These are phyloP conservation scores for Brassica nigra DNA, from an alignment of 345 rosid species.

Conservation along the genomic window DNA sequence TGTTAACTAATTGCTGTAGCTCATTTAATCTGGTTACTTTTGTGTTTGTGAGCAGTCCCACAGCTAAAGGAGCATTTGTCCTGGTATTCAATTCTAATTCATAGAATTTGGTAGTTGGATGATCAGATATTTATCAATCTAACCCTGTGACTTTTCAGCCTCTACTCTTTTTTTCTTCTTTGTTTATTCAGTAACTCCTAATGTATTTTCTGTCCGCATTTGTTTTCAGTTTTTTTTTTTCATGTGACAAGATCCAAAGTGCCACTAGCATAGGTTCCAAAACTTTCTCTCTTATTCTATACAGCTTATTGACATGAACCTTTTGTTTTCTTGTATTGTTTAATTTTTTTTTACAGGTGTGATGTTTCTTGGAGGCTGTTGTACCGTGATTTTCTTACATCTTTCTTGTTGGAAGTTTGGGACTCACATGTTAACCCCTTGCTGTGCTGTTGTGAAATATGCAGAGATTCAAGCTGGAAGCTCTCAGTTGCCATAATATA, in stretches of 20 bases:
- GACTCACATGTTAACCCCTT: slow-evolving; percentile 98
- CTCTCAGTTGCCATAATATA: slow-evolving; percentile 42
- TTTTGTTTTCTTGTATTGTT: slow-evolving; percentile 53
- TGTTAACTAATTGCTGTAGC: slow-evolving; percentile 15
- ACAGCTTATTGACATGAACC: slow-evolving; percentile 48
- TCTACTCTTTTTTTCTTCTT: neutral
- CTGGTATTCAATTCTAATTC: slow-evolving; percentile 27
- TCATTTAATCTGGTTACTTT: slow-evolving; percentile 3
- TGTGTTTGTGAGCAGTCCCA: slow-evolving; percentile 35
- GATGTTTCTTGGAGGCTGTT: slow-evolving; percentile 94
- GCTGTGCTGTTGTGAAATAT: slow-evolving; percentile 97
- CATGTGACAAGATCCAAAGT: slow-evolving; percentile 5
- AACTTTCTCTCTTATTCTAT: slow-evolving; percentile 28
- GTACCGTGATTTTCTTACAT: slow-evolving; percentile 93
- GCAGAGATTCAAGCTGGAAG: slow-evolving; percentile 73
- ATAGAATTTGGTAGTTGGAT: slow-evolving; percentile 16
- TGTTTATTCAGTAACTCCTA: neutral
- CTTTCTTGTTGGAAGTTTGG: slow-evolving; percentile 99
- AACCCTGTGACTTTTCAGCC: neutral
- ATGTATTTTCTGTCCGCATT: slow-evolving; percentile 17
- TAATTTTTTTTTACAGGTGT: slow-evolving; percentile 61
- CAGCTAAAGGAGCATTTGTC: slow-evolving; percentile 30
- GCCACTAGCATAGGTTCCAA: neutral
- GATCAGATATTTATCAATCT: neutral
- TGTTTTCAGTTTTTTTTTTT: slow-evolving; percentile 25